phyloP scores from a whole-genome alignment of 768 basidiomycete species.

The Phaeotremella fagi region DNA sequence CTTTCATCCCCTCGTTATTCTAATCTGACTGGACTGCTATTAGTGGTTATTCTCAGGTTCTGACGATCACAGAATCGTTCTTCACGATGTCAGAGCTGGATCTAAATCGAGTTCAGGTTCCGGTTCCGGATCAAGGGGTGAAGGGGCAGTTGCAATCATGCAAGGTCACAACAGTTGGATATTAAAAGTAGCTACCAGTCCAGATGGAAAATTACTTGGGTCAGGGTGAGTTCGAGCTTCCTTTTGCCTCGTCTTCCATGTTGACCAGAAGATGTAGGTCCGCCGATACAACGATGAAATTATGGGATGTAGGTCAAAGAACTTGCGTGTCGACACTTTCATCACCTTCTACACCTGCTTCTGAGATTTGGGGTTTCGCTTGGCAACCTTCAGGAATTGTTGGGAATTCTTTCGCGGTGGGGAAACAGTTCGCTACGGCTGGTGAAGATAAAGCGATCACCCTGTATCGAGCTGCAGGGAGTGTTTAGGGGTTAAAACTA shows the following conservation, averaged over 20 bases:
- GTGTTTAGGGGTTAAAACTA: too few relatives aligned
- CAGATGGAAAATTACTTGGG: slow-evolving; percentile 70
- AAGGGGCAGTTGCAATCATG: slow-evolving; percentile 76
- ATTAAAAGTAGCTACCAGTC: slow-evolving; percentile 72
- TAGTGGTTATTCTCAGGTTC: slow-evolving; percentile 84
- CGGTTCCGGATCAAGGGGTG: slow-evolving; percentile 59
- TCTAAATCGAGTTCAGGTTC: slow-evolving; percentile 54
- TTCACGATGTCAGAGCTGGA: slow-evolving; percentile 73
- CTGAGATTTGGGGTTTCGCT: slow-evolving; percentile 45
- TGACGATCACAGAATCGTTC: slow-evolving; percentile 83
- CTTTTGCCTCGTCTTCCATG: background rate
- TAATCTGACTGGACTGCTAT: background rate
- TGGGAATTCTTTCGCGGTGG: slow-evolving; percentile 20
- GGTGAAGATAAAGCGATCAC: slow-evolving; percentile 44
- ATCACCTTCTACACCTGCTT: slow-evolving; percentile 21
- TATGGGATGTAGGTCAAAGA: slow-evolving; percentile 47
- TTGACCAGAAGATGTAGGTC: slow-evolving; percentile 20
- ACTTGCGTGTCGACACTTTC: slow-evolving; percentile 36
- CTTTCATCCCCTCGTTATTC: background rate
- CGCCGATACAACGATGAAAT: slow-evolving; percentile 41
- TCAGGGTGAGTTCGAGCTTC: slow-evolving; percentile 60
- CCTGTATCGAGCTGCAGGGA: slow-evolving; percentile 43
- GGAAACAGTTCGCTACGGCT: slow-evolving; percentile 42
- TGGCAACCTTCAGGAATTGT: slow-evolving; percentile 38
- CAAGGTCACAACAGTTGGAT: slow-evolving; percentile 90